Base-by-base conservation (phyloP, 208 protist species). In the Trichomonas tenax region DNA sequence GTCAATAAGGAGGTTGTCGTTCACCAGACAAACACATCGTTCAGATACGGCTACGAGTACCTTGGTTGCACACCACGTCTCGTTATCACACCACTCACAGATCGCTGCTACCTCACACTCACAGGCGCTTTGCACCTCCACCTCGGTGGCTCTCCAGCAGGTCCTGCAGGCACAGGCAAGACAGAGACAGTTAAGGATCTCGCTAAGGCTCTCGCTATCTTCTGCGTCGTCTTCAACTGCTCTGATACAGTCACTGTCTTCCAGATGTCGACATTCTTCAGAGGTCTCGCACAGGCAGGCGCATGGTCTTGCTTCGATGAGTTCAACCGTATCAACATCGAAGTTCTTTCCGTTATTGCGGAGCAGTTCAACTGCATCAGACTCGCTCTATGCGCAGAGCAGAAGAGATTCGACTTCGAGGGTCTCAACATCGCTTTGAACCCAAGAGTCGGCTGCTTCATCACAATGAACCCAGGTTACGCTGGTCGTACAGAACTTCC, bases 401-500 rank as follows among this genome's bases (percentile, higher is more conserved):
- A 96, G 3, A 98, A 98, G 95, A 98, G 97, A 34, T 99, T 99
- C 97, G 98, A 99, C n/a, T 98, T 98, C 96, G 99, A 99, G 96
- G 99, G 98, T 0, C 98, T 98, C 14, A 97, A 98, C 96, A 99
- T 99, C 48, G 97, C 98, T 31, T 98, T 99, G 90, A 98, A 98
- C 0, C 96, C 97, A 3, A 99, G 98, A 36, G 99, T 98, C 97
- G 98, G 98, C 96, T 98, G 98, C 49, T 99, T 99, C 97, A 98
- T 99, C 97, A 99, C 99, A 8, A 99, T 99, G 99, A 99, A 99
- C 97, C 99, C 99, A 21, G 99, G 99, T 88, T 99, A 99, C 97
- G 99, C 99, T 40, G 99, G 99, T 6, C 98, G 99, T 95, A 99
- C 99, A 14, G 99, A 99, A 97, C 98, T 99, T 88, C 99, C 99